phyloP scores from a whole-genome alignment of 2,329 filamentous ascomycete genomes.

The Aspergillus luchuensis region DNA sequence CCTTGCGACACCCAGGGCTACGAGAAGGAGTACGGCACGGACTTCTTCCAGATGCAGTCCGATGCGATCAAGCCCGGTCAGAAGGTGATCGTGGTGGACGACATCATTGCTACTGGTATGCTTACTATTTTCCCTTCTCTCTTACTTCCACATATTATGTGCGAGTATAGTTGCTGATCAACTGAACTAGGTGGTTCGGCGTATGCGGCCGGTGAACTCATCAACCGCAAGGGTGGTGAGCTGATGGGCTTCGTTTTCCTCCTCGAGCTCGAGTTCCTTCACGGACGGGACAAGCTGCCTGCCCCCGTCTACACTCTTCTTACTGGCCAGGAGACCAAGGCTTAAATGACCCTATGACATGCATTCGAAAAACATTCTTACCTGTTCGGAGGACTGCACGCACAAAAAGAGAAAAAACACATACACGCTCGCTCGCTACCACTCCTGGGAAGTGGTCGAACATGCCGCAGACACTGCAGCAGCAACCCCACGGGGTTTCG shows the following conservation, averaged over 20 bases:
- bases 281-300: constrained; percentile 86
- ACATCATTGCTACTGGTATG: constrained; percentile 97
- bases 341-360: constrained; percentile 11
- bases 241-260: constrained; percentile 92
- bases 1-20: constrained; percentile 82
- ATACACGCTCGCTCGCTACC: neutral
- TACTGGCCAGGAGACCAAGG: constrained; percentile 56
- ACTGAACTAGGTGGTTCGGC: constrained; percentile 76
- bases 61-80: constrained; percentile 82
- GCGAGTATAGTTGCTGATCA: constrained; percentile 6
- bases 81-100: constrained; percentile 90
- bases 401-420: constrained; percentile 3
- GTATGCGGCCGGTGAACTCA: constrained; percentile 80
- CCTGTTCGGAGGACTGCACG: neutral
- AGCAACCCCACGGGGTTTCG: constrained; percentile 2
- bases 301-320: constrained; percentile 83
- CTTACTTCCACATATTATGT: neutral
- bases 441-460: neutral
- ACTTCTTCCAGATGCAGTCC: constrained; percentile 94
- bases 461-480: neutral
- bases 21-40: constrained; percentile 93
- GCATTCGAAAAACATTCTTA: constrained; percentile 8
- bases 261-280: constrained; percentile 90
- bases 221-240: constrained; percentile 81
- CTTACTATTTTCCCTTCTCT: neutral